Conservation (phyloP, 352 stramenopile genomes). For the Globisporangium spinosum region DNA sequence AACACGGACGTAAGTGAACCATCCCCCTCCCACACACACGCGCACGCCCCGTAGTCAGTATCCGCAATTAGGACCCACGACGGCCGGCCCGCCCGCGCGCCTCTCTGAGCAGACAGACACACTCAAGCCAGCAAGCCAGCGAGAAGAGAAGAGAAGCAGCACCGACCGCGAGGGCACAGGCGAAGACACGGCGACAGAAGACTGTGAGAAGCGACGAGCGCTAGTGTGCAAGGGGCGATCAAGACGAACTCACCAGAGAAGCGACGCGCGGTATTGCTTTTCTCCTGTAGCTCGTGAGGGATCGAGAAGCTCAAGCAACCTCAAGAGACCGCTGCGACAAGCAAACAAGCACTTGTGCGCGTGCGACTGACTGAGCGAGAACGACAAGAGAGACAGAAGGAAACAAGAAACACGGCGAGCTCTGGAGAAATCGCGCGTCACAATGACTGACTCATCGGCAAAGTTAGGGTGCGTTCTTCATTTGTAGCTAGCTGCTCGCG, state of each 20-base stretch:
- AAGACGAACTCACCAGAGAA: not conserved
- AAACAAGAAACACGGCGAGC: constrained; percentile 1
- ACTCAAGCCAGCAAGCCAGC: not conserved
- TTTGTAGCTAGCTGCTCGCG: not conserved
- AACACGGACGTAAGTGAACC: not conserved
- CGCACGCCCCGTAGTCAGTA: not conserved
- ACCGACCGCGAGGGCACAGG: not conserved
- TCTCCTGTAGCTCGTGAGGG: constrained; percentile 8
- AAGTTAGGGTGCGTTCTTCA: constrained; percentile 32
- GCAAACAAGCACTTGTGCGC: not conserved
- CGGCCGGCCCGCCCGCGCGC: not conserved
- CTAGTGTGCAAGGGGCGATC: not conserved
- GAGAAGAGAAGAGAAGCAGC: not conserved
- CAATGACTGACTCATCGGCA: constrained; percentile 31
- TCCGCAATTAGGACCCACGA: constrained; percentile 3
- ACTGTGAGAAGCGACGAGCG: not conserved
- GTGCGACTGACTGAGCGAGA: not conserved
- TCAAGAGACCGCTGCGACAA: not conserved
- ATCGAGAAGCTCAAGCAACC: constrained; percentile 11
- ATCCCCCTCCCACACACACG: not conserved
- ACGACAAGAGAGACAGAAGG: not conserved
- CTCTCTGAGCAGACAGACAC: constrained; percentile 5
- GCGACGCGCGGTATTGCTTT: constrained; percentile 9
- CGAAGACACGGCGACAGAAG: not conserved
- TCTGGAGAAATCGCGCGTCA: not conserved